Base-by-base conservation (phyloP, 768 basidiomycete species). In the Leccinum subgranulosum region DNA sequence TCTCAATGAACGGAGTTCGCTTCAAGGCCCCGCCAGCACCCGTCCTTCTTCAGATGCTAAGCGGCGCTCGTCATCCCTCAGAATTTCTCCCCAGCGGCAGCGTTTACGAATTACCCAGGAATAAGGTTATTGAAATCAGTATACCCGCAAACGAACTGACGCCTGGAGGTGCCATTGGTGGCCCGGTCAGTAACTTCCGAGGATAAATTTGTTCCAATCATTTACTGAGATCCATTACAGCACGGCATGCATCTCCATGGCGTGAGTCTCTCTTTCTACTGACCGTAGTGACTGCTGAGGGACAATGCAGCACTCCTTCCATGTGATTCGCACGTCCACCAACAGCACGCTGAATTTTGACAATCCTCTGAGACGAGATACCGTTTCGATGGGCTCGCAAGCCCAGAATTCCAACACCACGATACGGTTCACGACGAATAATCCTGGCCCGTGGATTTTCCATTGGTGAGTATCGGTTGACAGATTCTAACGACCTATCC, bases 401-500 rank as follows among this genome's bases (percentile, higher is more conserved):
- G 63, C 58, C 2, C 63, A 79, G 69, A 57, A 56, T 0, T 69
- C 80, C 67, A 71, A 80, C 64, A 79, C 81, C 28, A 80, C 80
- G 3, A 73, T 89, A 52, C 79, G 86, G 34, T 88, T 85, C 70
- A 64, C 73, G 25, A 85, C 86, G 3, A 81, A 88, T 64, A 88
- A 88, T 69, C 78, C 85, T 4, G 87, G 87, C 11, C 81, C 81
- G 3, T 86, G 84, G 81, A 73, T 81, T 61, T 58, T 80, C 29
- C 80, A 81, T 60, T 81, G 72, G 72, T 69, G 36, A 53, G 64
- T 36, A 50, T 9, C 19, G 9, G 12, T 43, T 46, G 19, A 14
- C 12, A 31, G 10, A 31, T 52, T 27, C 23, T 47, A 5, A 21
- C 23, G 43, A 3, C 27, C 9, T 14, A 14, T 10, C 19, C 54